A percentile compares a stretch with the other conserved stretches of the same genome.
phyloP scores from a whole-genome alignment of 139 green algal genomes.

The Chlamydomonas sp. region DNA sequence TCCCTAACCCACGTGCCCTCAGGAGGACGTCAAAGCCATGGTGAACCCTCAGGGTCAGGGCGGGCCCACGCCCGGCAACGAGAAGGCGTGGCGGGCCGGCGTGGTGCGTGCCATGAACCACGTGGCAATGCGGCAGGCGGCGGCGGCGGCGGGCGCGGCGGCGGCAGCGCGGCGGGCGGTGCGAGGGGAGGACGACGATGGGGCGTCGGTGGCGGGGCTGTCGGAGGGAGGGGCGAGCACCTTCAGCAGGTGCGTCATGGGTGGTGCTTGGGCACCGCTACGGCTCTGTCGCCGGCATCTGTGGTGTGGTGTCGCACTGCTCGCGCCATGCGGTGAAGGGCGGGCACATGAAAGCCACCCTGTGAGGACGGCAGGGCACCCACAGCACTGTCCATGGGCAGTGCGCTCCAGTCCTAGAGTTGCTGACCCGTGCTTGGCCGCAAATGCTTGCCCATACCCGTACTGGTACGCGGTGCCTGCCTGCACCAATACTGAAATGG shows the following conservation, averaged over 20 bases:
- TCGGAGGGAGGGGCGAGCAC: conserved; percentile 3
- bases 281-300: too few species aligned
- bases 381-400: too few species aligned
- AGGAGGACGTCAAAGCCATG: conserved; percentile 20
- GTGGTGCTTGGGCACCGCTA: background rate
- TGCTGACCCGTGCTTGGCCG: too few species aligned
- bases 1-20: background rate
- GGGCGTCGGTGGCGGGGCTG: background rate
- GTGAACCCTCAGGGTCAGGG: background rate
- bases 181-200: background rate
- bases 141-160: background rate
- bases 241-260: background rate
- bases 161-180: background rate
- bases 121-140: conserved; percentile 19
- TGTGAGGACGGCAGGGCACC: too few species aligned
- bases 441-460: too few species aligned
- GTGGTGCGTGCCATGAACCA: conserved; percentile 40
- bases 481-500: too few species aligned
- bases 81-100: conserved; percentile 20
- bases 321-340: too few species aligned
- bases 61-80: background rate
- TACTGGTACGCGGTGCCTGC: too few species aligned
- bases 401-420: too few species aligned
- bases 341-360: too few species aligned
- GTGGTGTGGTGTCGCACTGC: too few species aligned